phyloP scores from a whole-genome alignment of 495 filamentous ascomycete species.

The Hapsidospora chrysogenum region DNA sequence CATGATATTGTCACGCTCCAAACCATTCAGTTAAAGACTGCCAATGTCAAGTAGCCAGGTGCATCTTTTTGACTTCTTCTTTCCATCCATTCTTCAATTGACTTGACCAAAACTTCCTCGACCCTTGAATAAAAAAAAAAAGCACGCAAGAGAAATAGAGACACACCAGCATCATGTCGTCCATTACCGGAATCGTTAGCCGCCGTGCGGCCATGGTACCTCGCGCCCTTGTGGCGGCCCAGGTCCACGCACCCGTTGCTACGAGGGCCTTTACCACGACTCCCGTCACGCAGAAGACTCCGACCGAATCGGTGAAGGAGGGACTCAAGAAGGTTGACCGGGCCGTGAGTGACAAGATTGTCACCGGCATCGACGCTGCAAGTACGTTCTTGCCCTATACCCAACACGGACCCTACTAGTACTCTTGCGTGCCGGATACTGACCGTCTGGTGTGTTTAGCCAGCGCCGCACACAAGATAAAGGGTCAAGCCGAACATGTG shows the following conservation, averaged over 20 bases:
- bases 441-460: too few relatives aligned
- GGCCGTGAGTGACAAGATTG: slow-evolving; percentile 34
- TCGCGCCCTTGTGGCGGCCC: slow-evolving; percentile 8
- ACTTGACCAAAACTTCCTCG: too few relatives aligned
- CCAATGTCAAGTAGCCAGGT: too few relatives aligned
- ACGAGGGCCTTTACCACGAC: slow-evolving; percentile 25
- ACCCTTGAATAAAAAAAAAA: neutral
- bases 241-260: too few relatives aligned
- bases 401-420: neutral
- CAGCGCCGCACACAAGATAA: slow-evolving; percentile 5
- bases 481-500: slow-evolving; percentile 12
- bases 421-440: too few relatives aligned
- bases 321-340: slow-evolving; percentile 32
- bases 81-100: too few relatives aligned
- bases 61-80: too few relatives aligned
- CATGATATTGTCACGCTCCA: too few relatives aligned
- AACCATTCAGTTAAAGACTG: too few relatives aligned
- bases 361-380: slow-evolving; percentile 35
- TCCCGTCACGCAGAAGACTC: slow-evolving; percentile 21
- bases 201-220: slow-evolving; percentile 18
- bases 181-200: slow-evolving; percentile 19
- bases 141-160: neutral
- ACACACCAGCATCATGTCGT: slow-evolving; percentile 25
- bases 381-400: slow-evolving; percentile 28
- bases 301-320: slow-evolving; percentile 31